Base-by-base conservation (phyloP, 768 basidiomycete species). In the Postia placenta region DNA sequence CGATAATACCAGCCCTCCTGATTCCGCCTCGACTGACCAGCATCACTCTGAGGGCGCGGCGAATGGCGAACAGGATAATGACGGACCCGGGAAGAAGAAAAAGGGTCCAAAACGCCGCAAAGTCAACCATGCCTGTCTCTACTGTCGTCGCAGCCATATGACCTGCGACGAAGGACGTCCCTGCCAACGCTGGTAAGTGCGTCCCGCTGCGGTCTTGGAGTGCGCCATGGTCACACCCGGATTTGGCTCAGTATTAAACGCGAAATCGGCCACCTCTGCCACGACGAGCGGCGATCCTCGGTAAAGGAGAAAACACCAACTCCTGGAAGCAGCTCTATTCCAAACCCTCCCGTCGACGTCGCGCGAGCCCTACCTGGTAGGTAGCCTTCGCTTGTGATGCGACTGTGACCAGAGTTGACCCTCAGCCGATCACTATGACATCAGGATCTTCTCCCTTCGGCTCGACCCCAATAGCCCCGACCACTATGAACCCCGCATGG, bases 201-300 rank as follows among this genome's bases (percentile, higher is more conserved):
- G n/a, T 22, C n/a, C n/a, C n/a, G n/a, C n/a, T n/a, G n/a, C n/a
- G n/a, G n/a, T n/a, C n/a, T n/a, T n/a, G n/a, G n/a, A n/a, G n/a
- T n/a, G n/a, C n/a, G n/a, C n/a, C n/a, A n/a, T n/a, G n/a, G 30
- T 37, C 41, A 36, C 11, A 9, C 11, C 38, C 38, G 38, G 19
- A 9, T n/a, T n/a, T n/a, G n/a, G n/a, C n/a, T n/a, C 58, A 94
- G 93, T 60, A 91, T 97, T 60, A 97, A 97, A 66, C 83, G 95
- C 33, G 94, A 97, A 66, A 97, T 97, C 52, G 90, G 92, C 0
- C 92, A 96, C 69, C 73, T 95, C 12, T 96, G 93, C 60, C 87
- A 91, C 57, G 94, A 95, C 64, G 92, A 94, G 61, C 79, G 79
- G 50, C 74, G 81, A 42, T 73, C 75, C 1, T 51, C 56, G 1